A percentile compares a stretch with the other conserved stretches of the same genome.
These are phyloP conservation scores for Tricholoma sp. DNA, from an alignment of 768 basidiomycete genomes.

Conservation along the genomic window DNA sequence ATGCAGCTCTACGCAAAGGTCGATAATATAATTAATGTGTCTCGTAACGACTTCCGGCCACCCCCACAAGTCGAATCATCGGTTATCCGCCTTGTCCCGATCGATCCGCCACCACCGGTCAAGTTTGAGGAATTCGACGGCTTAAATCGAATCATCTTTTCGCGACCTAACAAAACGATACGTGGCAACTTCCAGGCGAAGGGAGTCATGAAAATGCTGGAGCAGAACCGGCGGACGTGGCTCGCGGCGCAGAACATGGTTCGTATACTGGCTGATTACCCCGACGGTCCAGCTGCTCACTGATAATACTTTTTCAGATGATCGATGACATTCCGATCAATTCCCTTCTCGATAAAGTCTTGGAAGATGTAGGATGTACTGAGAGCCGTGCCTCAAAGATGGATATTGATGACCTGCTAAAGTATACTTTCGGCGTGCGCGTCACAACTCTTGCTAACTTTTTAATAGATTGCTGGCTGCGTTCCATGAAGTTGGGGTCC, in stretches of 20 bases:
- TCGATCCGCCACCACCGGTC: constrained; percentile 93
- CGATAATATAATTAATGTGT: constrained; percentile 93
- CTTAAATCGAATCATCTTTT: constrained; percentile 85
- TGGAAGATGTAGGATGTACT: constrained; percentile 64
- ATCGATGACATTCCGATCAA: constrained; percentile 70
- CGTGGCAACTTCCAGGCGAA: constrained; percentile 91
- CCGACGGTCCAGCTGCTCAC: not conserved
- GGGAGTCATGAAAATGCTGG: constrained; percentile 92
- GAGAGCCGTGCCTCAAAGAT: constrained; percentile 89
- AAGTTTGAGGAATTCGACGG: constrained; percentile 98
- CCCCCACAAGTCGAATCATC: constrained; percentile 92
- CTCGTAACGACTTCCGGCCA: constrained; percentile 95
- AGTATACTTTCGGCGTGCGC: constrained; percentile 41
- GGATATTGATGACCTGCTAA: constrained; percentile 87
- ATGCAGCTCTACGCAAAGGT: constrained; percentile 83
- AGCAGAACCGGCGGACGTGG: constrained; percentile 92
- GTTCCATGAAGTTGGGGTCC: constrained; percentile 71
- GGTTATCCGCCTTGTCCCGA: constrained; percentile 86
- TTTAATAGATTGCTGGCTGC: constrained; percentile 57
- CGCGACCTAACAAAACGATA: constrained; percentile 83
- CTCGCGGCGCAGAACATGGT: constrained; percentile 74
- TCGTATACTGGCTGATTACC: not conserved
- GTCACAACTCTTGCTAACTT: constrained; percentile 3
- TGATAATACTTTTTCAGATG: constrained; percentile 28
- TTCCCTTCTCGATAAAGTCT: constrained; percentile 63